These are phyloP conservation scores for Selaginella tamariscina DNA, from an alignment of 75 land plant genomes.

Conservation along the genomic window DNA sequence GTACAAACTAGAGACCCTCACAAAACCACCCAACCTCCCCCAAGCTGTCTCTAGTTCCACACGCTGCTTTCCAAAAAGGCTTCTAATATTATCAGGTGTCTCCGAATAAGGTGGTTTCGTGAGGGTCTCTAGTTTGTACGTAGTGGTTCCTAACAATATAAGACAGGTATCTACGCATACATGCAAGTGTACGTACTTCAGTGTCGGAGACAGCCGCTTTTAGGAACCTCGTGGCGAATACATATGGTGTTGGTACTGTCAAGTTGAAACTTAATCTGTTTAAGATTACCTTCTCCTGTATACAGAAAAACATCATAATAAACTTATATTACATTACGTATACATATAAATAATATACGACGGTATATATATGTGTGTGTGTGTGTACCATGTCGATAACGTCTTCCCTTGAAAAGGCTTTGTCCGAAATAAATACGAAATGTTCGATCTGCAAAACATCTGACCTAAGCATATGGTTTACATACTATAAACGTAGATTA, in stretches of 20 bases:
- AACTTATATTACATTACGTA: not conserved
- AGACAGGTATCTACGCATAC: too few species aligned
- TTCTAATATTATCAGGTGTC: too few species aligned
- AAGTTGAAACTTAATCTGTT: conserved; percentile 65
- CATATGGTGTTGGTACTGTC: conserved; percentile 76
- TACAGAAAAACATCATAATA: not conserved
- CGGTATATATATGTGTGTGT: not conserved
- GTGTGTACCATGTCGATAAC: conserved; percentile 62
- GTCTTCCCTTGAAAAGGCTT: conserved; percentile 64
- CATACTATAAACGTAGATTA: not conserved
- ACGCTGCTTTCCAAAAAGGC: too few species aligned
- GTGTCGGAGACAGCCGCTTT: conserved; percentile 61
- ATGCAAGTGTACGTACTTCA: conserved; percentile 52
- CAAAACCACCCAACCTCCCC: too few species aligned
- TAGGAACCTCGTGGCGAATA: conserved; percentile 68
- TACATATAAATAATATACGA: not conserved
- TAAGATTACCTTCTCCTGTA: conserved; percentile 65
- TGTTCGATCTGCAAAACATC: conserved; percentile 31
- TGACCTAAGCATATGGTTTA: not conserved
- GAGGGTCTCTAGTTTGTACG: too few species aligned
- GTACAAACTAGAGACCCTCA: too few species aligned
- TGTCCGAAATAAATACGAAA: conserved; percentile 62
- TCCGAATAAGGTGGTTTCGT: too few species aligned
- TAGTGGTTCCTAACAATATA: not conserved
- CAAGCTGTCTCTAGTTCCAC: too few species aligned